Evolutionary conservation across 2,329 filamentous ascomycete genomes (phyloP).

Genomic region (Sclerotinia spermophila): DNA sequence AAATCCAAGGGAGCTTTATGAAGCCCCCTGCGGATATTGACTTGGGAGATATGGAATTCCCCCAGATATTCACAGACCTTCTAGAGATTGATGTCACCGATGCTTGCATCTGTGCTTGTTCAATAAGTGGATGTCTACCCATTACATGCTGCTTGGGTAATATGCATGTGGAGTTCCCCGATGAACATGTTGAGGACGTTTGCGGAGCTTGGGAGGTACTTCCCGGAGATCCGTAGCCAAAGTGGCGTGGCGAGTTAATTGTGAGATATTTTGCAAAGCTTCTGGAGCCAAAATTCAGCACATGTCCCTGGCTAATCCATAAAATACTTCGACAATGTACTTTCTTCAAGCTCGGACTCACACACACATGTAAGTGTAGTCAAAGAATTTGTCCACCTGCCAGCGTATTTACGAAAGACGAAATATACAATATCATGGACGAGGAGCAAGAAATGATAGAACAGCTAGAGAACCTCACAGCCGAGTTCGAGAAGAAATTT

Average conservation of each 20-base stretch:
- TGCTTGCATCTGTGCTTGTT: not conserved
- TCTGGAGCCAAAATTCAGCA: too few relatives aligned
- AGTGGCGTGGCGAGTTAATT: too few relatives aligned
- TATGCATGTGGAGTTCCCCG: not conserved
- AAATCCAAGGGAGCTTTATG: too few relatives aligned
- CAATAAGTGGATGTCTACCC: not conserved
- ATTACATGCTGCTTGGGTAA: not conserved
- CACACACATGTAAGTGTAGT: not conserved
- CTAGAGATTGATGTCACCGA: not conserved
- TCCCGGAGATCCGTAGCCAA: too few relatives aligned
- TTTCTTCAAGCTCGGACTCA: not conserved
- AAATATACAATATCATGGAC: not conserved
- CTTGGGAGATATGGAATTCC: not conserved
- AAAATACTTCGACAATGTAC: not conserved
- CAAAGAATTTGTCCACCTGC: too few relatives aligned
- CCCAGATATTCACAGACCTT: not conserved
- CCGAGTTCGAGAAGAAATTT: not conserved
- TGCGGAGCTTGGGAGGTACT: too few relatives aligned
- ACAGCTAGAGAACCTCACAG: not conserved
- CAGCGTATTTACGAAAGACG: too few relatives aligned
- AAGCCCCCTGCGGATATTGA: too few relatives aligned
- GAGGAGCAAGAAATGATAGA: not conserved
- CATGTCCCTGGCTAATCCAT: not conserved
- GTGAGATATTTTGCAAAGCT: too few relatives aligned
- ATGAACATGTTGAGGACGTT: too few relatives aligned